Percentiles rank a stretch among this genome's conserved stretches.
Evolutionary conservation across 176 grass and related monocot genomes (phyloP).

Genomic region (Pontederia crassipes): DNA sequence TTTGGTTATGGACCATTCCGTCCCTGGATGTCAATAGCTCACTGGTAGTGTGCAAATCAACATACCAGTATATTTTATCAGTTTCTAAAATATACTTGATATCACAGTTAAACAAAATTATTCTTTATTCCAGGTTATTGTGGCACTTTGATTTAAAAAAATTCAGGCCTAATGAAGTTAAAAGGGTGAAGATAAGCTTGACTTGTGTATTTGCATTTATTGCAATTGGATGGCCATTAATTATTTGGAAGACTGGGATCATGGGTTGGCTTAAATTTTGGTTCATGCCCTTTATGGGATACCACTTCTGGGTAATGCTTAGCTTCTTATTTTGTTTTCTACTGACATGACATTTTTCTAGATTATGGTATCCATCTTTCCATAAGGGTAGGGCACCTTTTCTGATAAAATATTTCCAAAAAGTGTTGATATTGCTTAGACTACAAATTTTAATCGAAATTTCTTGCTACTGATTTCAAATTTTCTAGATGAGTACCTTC

Average conservation of each 20-base stretch:
- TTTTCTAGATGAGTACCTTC: conserved; percentile 91
- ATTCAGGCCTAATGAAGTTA: conserved; percentile 71
- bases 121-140: conserved; percentile 47
- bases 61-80: conserved; percentile 11
- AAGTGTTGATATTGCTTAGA: neutral
- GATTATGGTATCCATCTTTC: neutral
- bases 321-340: conserved; percentile 4
- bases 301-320: conserved; percentile 92
- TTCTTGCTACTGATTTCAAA: conserved; percentile 8
- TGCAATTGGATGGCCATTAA: conserved; percentile 92
- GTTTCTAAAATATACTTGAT: conserved; percentile 1
- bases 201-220: conserved; percentile 82
- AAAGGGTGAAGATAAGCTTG: conserved; percentile 95
- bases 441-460: neutral
- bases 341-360: neutral
- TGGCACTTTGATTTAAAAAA: conserved; percentile 90
- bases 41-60: conserved; percentile 47
- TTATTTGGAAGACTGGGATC: conserved; percentile 72
- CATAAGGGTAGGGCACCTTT: neutral
- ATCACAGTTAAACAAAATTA: neutral
- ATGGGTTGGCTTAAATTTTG: conserved; percentile 93
- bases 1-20: conserved; percentile 88
- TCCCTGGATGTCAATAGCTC: conserved; percentile 95
- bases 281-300: conserved; percentile 95
- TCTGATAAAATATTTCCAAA: neutral